Evolutionary conservation across 768 basidiomycete species (phyloP), one percentile per base, ranked within the genome.

Genomic region (Baorangia bicolor): DNA sequence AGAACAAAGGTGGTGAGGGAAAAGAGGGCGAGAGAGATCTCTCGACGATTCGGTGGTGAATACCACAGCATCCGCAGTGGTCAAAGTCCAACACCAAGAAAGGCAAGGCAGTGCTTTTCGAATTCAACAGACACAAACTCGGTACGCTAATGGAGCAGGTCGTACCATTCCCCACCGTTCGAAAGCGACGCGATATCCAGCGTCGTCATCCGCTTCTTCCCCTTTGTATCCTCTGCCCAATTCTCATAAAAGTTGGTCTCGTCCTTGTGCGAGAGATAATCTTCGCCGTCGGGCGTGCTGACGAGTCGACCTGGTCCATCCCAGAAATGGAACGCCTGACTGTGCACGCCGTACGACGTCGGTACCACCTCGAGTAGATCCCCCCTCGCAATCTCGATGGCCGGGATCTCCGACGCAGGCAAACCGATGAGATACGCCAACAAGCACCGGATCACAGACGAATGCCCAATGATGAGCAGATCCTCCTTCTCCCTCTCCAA

Each of bases 371-470:
- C 97, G 37, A 98, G 81, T n/a, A 98, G 76, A 68, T 99, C 97
- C 0, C 97, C 97, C 13, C 97, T 84, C 35, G 96, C 92, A 63
- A 99, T 88, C 72, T 98, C 96, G 51, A 98, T 96, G 1, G 94
- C 95, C 0, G 97, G 97, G 42, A 99, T 97, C 69, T 99, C 97
- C 27, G 89, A 88, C 0, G 96, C 93, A 6, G 94, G 93, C 4
- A 98, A 78, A 7, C 97, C 97, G 61, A 94, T 93, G 63, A 94
- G 86, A 71, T 94, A 94, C 3, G 94, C 88, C 42, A 98, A 82
- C 55, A 99, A 79, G 75, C 97, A 99, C 18, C 97, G 87, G 64
- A 98, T 97, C 68, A 98, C 97, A 38, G 94, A 96, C 16, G 95
- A 93, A 69, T 98, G 95, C 1, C 94, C 95, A 62, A 98, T 92